These are phyloP conservation scores for Cyclostephanos invisitatus DNA, from an alignment of 108 stramenopile genomes.

Conservation along the genomic window DNA sequence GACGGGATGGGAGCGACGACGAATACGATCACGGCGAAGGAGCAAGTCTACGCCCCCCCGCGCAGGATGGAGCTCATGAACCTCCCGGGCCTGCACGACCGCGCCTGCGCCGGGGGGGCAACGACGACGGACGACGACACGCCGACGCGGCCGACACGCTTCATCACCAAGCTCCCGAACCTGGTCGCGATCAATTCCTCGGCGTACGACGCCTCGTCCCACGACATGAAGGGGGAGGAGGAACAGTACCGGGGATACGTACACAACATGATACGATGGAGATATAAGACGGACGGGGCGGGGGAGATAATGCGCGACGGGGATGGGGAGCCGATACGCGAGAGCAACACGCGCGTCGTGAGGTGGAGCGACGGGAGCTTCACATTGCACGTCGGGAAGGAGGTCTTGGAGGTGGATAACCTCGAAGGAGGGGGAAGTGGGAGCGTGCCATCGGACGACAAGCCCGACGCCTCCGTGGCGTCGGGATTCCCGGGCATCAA, in stretches of 20 bases:
- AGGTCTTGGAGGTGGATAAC: constrained; percentile 80
- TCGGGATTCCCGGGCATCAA: constrained; percentile 69
- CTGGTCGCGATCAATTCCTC: constrained; percentile 73
- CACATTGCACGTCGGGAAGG: constrained; percentile 83
- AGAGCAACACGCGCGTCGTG: constrained; percentile 81
- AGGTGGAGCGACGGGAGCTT: constrained; percentile 89
- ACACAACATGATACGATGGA: constrained; percentile 85
- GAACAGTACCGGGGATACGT: constrained; percentile 61
- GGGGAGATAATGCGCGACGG: constrained; percentile 48
- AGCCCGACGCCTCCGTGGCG: constrained; percentile 16
- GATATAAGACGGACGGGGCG: constrained; percentile 51
- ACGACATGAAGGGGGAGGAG: constrained; percentile 66
- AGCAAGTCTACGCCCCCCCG: constrained; percentile 32
- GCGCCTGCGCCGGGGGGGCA: background rate
- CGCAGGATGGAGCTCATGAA: constrained; percentile 48
- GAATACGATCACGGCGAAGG: background rate
- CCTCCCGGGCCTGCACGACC: constrained; percentile 24
- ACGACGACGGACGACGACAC: background rate
- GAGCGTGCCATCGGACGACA: constrained; percentile 1
- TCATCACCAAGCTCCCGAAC: constrained; percentile 82
- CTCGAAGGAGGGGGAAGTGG: constrained; percentile 29
- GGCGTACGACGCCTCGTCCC: constrained; percentile 66
- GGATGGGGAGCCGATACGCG: constrained; percentile 45
- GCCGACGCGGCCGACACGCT: constrained; percentile 22
- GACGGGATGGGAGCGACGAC: background rate